Evolutionary conservation across 2,329 filamentous ascomycete species (phyloP).

Genomic region (Alternaria triticina): DNA sequence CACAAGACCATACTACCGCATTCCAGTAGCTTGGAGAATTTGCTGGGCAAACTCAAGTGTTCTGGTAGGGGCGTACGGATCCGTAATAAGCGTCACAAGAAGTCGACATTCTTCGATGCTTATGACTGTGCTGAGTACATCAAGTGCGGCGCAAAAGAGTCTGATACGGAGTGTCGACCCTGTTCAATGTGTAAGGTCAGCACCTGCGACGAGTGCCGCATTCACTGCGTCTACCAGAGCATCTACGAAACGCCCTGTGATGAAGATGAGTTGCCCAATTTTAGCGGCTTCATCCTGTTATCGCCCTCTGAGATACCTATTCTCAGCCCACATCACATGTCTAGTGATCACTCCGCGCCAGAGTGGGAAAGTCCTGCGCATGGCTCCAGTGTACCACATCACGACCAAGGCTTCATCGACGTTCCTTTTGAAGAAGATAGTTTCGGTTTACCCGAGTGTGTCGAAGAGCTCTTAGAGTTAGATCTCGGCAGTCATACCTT

Average conservation of each 20-base stretch:
- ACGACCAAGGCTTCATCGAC: slow-evolving; percentile 43
- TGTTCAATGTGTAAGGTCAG: slow-evolving; percentile 35
- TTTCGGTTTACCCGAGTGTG: slow-evolving; percentile 26
- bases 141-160: slow-evolving; percentile 24
- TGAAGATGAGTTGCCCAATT: slow-evolving; percentile 38
- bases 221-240: slow-evolving; percentile 45
- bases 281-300: slow-evolving; percentile 40
- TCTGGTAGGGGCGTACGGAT: slow-evolving; percentile 35
- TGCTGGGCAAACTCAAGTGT: slow-evolving; percentile 36
- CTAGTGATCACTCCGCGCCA: not conserved
- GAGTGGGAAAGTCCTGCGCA: slow-evolving; percentile 17
- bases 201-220: slow-evolving; percentile 46
- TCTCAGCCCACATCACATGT: slow-evolving; percentile 35
- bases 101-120: slow-evolving; percentile 31
- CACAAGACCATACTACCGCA: slow-evolving; percentile 32
- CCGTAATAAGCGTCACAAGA: slow-evolving; percentile 27
- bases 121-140: slow-evolving; percentile 31
- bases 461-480: slow-evolving; percentile 34
- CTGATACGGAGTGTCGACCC: slow-evolving; percentile 25
- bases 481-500: slow-evolving; percentile 30
- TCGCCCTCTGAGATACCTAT: slow-evolving; percentile 34
- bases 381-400: slow-evolving; percentile 22
- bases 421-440: slow-evolving; percentile 28
- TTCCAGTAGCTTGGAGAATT: slow-evolving; percentile 30
- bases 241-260: slow-evolving; percentile 32